phyloP scores from a whole-genome alignment of 1,284 basidiomycete genomes.

The Ustilago vetiveriae region DNA sequence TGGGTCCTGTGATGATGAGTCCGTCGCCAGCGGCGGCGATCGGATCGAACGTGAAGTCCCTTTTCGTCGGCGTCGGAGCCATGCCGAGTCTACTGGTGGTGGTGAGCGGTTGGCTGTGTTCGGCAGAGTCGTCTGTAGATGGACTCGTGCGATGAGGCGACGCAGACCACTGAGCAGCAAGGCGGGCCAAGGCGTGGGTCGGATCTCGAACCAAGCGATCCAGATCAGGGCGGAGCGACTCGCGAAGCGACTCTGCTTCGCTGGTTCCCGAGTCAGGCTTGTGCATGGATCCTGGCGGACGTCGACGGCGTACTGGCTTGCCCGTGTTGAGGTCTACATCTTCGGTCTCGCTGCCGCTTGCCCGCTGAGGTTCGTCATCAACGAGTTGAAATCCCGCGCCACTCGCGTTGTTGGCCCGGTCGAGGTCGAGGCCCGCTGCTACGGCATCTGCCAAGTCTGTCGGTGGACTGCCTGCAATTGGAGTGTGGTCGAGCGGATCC shows the following conservation, averaged over 20 bases:
- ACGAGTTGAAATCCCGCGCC: slow-evolving; percentile 40
- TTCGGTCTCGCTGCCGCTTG: slow-evolving; percentile 33
- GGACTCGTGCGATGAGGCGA: slow-evolving; percentile 10
- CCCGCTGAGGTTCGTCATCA: slow-evolving; percentile 16
- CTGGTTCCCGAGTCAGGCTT: slow-evolving; percentile 30
- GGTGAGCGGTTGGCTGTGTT: slow-evolving; percentile 11
- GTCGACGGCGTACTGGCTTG: slow-evolving; percentile 23
- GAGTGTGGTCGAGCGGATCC: slow-evolving; percentile 32
- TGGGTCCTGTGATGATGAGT: slow-evolving; percentile 50
- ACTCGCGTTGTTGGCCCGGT: slow-evolving; percentile 1
- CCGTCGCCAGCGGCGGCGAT: slow-evolving; percentile 60
- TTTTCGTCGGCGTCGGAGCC: slow-evolving; percentile 30
- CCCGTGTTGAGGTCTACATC: slow-evolving; percentile 40
- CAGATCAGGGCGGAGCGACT: slow-evolving; percentile 27
- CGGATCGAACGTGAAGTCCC: slow-evolving; percentile 52
- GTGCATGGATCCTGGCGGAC: slow-evolving; percentile 9
- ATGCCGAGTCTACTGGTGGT: slow-evolving; percentile 28
- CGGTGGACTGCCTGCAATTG: slow-evolving; percentile 47
- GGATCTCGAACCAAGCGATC: slow-evolving; percentile 42
- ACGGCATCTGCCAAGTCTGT: slow-evolving; percentile 38
- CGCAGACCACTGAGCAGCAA: slow-evolving; percentile 33
- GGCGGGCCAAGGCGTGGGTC: slow-evolving; percentile 30
- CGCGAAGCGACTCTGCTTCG: slow-evolving; percentile 34
- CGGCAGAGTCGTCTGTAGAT: slow-evolving; percentile 4
- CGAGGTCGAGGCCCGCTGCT: slow-evolving; percentile 23